Evolutionary conservation across 768 basidiomycete species (phyloP).

Genomic region (Tricholoma furcatifolium): DNA sequence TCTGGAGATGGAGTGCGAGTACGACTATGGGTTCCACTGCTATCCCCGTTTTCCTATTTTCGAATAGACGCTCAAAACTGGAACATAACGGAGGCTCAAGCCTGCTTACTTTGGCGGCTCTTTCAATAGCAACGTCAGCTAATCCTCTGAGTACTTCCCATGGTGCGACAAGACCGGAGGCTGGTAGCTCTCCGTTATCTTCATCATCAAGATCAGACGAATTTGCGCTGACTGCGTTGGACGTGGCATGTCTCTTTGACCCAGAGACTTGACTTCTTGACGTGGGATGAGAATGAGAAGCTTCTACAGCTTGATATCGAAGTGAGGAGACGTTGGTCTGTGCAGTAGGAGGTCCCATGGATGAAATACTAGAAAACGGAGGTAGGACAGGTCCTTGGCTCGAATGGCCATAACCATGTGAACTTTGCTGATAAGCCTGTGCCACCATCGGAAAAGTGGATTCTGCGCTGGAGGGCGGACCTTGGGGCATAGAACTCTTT

Average conservation of each 20-base stretch:
- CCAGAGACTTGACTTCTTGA: slow-evolving; percentile 38
- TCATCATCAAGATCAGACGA: slow-evolving; percentile 87
- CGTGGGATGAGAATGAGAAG: slow-evolving; percentile 29
- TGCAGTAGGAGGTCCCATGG: slow-evolving; percentile 46
- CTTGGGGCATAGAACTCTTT: slow-evolving; percentile 31
- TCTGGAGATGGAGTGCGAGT: slow-evolving; percentile 74
- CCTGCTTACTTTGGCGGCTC: slow-evolving; percentile 66
- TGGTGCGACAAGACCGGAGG: slow-evolving; percentile 79
- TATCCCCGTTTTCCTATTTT: slow-evolving; percentile 71
- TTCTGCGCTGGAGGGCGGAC: slow-evolving; percentile 36
- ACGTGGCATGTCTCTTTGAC: slow-evolving; percentile 63
- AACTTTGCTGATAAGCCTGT: slow-evolving; percentile 39
- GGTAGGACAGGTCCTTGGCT: slow-evolving; percentile 57
- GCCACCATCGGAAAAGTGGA: slow-evolving; percentile 42
- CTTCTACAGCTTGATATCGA: slow-evolving; percentile 54
- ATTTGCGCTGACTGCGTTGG: slow-evolving; percentile 73
- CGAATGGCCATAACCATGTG: slow-evolving; percentile 35
- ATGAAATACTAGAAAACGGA: slow-evolving; percentile 69
- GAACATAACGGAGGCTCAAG: slow-evolving; percentile 4
- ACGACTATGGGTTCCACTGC: slow-evolving; percentile 74
- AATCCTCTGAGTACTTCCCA: slow-evolving; percentile 83
- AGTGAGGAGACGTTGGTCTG: slow-evolving; percentile 55
- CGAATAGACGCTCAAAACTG: slow-evolving; percentile 14
- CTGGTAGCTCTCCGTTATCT: slow-evolving; percentile 76
- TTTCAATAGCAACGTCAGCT: slow-evolving; percentile 78